Base-by-base conservation (phyloP, 192 early-diverging fungal genomes). In the Linnemannia exigua region DNA sequence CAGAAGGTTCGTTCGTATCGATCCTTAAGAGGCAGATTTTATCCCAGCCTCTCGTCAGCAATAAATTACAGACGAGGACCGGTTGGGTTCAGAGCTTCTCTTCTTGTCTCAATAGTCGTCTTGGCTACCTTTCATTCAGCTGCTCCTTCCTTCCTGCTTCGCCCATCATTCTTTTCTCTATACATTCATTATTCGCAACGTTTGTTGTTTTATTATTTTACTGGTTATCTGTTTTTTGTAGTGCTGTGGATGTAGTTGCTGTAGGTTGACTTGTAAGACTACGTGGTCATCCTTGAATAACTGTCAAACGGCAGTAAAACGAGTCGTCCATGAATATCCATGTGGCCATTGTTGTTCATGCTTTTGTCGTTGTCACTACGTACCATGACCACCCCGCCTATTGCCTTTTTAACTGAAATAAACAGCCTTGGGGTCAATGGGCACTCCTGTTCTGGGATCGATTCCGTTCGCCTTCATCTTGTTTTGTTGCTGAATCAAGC, bases 391-490 rank as follows among this genome's bases (percentile, higher is more conserved):
- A 44, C 41, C 41, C 9, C 41, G 41, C 41, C n/a, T 44, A 11
- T 63, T 5, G 25, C 58, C 52, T 52, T 35, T 66, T 84, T 70
- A 89, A 46, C 77, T 76, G 76, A 92, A 92, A 38, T 88, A 91
- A 17, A 91, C 92, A 61, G 90, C 89, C 76, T 91, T 93, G 2
- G 92, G 91, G 68, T 91, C 92, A 69, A 87, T 79, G 25, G 92
- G 90, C 3, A 93, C 75, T 28, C 92, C 92, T 74, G 92, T 91
- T 66, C 80, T 76, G 44, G 92, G 92, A 44, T 93, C 92, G 74
- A 93, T 91, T 74, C 90, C 90, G 77, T 91, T 93, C 37, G 88
- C 90, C 70, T 90, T 91, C 79, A 93, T 87, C 68, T 90, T 73
- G 68, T 82, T 84, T 41, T 93, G 89, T 47, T 91, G 91, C 25